Base-by-base conservation (phyloP, 2,329 filamentous ascomycete genomes). In the Remersonia thermophila region DNA sequence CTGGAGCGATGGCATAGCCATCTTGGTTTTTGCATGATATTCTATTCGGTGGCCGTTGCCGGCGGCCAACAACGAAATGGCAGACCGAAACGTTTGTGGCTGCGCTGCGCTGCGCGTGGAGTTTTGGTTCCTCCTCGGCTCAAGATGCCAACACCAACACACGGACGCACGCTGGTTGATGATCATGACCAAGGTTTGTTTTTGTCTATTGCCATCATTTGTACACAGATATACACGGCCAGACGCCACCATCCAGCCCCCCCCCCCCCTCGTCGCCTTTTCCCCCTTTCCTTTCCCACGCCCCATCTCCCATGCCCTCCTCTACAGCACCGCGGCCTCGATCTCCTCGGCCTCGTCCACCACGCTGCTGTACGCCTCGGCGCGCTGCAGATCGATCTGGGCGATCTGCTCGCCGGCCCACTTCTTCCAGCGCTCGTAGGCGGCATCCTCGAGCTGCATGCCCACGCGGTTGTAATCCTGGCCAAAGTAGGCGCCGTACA, bases 401-500 rank as follows among this genome's bases (percentile, higher is more conserved):
- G 55, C 57, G 35, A 66, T 60, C 52, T 72, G 56, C 43, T 58
- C 59, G 33, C 52, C 52, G 3, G 86, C 85, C 83, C 85, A 93
- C 17, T 53, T 52, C 69, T 86, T 89, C 91, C 91, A 98, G 44
- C 67, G 64, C 59, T 95, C 83, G 57, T 77, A 93, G 41, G 76
- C 67, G 49, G 70, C 61, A 60, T 93, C 77, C 61, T 98, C 91
- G 36, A 94, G 67, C 43, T 78, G 65, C 75, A 91, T 83, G 46
- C 83, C 77, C 38, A 93, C 66, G 41, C 93, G 79, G 35, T 86
- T 56, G 41, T 73, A 69, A 29, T 73, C 68, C 58, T 80, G 82
- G 56, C 85, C 85, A 56, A 96, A 96, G 66, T 85, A 85, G 34
- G 86, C 87, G 36, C 91, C 91, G 5, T 82, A 80, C 50, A 82